These are phyloP conservation scores for Mycothermus thermophilus DNA, from an alignment of 495 filamentous ascomycete species.

Conservation along the genomic window DNA sequence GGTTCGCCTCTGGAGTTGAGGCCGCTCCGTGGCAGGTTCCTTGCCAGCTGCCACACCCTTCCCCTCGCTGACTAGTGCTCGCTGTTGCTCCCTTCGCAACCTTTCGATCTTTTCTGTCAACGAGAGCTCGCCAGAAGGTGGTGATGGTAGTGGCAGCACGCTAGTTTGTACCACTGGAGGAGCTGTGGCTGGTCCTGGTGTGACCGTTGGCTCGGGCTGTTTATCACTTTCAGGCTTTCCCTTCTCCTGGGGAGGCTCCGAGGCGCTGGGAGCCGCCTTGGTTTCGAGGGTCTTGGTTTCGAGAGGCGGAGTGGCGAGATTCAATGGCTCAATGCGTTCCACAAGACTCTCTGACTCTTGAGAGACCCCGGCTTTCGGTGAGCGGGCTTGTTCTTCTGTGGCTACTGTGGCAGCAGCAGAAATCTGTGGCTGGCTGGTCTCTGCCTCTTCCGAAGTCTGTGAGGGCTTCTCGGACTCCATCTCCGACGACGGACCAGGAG, in stretches of 20 bases:
- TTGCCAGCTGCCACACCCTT: slow-evolving; percentile 6
- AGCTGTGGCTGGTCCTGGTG: neutral
- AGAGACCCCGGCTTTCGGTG: slow-evolving; percentile 7
- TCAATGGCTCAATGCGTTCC: slow-evolving; percentile 53
- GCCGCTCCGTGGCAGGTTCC: slow-evolving; percentile 24
- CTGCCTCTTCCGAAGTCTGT: slow-evolving; percentile 11
- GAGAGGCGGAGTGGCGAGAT: slow-evolving; percentile 61
- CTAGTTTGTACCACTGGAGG: neutral
- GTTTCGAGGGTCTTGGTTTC: slow-evolving; percentile 12
- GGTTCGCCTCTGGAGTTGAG: slow-evolving; percentile 27
- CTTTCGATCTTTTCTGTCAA: slow-evolving; percentile 38
- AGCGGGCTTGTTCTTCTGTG: slow-evolving; percentile 4
- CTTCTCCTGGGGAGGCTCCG: slow-evolving; percentile 4
- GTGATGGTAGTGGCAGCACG: neutral
- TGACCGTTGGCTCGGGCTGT: slow-evolving; percentile 1
- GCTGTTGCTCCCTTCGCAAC: slow-evolving; percentile 30
- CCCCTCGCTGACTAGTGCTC: slow-evolving; percentile 17
- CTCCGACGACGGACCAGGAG: too few relatives aligned
- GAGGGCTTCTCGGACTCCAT: too few relatives aligned
- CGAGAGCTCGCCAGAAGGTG: slow-evolving; percentile 12
- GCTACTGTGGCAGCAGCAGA: slow-evolving; percentile 16
- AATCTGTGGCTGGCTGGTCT: slow-evolving; percentile 5
- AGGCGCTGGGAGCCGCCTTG: slow-evolving; percentile 4
- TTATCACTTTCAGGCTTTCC: slow-evolving; percentile 4
- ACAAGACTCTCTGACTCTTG: slow-evolving; percentile 14